Conservation (phyloP, 2,329 filamentous ascomycete species). For the Proliferodiscus dingleyae region DNA sequence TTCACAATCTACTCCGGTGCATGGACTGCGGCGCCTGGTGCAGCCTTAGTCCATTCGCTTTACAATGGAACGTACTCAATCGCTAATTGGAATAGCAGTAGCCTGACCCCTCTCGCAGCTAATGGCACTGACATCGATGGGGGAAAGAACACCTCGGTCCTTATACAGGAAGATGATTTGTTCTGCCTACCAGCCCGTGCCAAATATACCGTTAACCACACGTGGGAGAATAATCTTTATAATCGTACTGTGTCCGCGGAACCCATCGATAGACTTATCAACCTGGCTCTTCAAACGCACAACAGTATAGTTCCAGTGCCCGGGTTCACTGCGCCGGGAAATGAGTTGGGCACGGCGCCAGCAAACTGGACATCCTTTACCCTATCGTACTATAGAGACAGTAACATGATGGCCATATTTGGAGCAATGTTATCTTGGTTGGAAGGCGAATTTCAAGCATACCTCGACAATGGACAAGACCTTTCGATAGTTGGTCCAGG, state of each 20-base stretch:
- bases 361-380: background rate
- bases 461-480: background rate
- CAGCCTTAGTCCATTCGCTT: background rate
- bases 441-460: constrained; percentile 7
- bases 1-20: constrained; percentile 7
- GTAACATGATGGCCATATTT: background rate
- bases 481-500: background rate
- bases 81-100: constrained; percentile 8
- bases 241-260: background rate
- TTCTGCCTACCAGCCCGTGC: background rate
- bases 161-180: background rate
- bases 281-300: background rate
- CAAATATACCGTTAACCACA: background rate
- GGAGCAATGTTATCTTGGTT: constrained; percentile 9
- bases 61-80: constrained; percentile 17
- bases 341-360: background rate
- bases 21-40: constrained; percentile 2
- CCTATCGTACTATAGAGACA: background rate
- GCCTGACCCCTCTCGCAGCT: constrained; percentile 2
- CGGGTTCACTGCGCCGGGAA: background rate
- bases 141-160: no score
- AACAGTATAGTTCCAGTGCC: background rate
- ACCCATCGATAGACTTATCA: background rate
- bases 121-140: constrained; percentile 1
- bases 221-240: background rate